These are phyloP conservation scores for Tuber magnatum DNA, from an alignment of 495 filamentous ascomycete species.

Conservation along the genomic window DNA sequence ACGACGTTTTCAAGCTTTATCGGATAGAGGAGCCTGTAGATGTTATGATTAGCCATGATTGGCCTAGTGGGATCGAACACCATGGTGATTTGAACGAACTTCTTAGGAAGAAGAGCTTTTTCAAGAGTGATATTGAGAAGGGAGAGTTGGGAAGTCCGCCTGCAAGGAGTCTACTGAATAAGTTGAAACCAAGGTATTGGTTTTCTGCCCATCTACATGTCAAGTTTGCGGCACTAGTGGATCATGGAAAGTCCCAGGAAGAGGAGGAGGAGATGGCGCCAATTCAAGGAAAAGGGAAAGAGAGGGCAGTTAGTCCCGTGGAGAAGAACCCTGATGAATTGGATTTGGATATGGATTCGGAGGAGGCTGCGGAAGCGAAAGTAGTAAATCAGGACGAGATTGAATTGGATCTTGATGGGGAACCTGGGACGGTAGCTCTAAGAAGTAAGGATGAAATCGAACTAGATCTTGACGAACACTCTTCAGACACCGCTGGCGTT, in stretches of 20 bases:
- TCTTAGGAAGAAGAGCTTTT: slow-evolving; percentile 62
- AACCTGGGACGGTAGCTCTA: slow-evolving; percentile 4
- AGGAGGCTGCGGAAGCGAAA: slow-evolving; percentile 7
- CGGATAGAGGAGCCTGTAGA: slow-evolving; percentile 76
- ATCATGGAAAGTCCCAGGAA: slow-evolving; percentile 46
- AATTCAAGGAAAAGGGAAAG: not conserved
- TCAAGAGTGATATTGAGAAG: slow-evolving; percentile 62
- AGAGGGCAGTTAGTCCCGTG: not conserved
- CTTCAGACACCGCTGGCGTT: slow-evolving; percentile 24
- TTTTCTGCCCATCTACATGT: slow-evolving; percentile 90
- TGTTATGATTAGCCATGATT: slow-evolving; percentile 87
- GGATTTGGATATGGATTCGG: slow-evolving; percentile 28
- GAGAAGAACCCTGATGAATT: slow-evolving; percentile 33
- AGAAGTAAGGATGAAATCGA: slow-evolving; percentile 51
- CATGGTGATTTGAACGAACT: slow-evolving; percentile 58
- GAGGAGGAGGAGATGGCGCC: slow-evolving; percentile 23
- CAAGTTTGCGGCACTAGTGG: slow-evolving; percentile 68
- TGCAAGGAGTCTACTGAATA: slow-evolving; percentile 67
- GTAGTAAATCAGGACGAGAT: slow-evolving; percentile 45
- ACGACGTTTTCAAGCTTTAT: slow-evolving; percentile 88
- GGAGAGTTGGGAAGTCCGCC: slow-evolving; percentile 71
- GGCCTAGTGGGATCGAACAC: slow-evolving; percentile 75
- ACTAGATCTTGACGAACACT: slow-evolving; percentile 51
- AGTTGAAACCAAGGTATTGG: slow-evolving; percentile 77
- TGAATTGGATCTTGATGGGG: slow-evolving; percentile 34